A percentile compares a stretch with the other conserved stretches of the same genome.
phyloP scores from a whole-genome alignment of 352 stramenopile species.

The Phytopythium aichiense region DNA sequence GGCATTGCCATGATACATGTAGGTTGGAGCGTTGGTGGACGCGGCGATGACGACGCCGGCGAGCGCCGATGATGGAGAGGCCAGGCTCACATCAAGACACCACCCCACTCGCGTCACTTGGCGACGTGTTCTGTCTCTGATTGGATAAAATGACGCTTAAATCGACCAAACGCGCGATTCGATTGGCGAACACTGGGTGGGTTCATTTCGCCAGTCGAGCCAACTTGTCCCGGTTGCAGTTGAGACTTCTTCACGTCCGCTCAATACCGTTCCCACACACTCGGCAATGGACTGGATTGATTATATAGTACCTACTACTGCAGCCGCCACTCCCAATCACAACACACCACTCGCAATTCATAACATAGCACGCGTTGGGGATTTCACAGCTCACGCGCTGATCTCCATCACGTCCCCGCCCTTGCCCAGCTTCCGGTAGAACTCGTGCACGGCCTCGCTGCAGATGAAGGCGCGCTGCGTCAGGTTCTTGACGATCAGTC shows the following conservation, averaged over 20 bases:
- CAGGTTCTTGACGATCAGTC: constrained; percentile 11
- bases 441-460: constrained; percentile 4
- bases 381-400: not conserved
- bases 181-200: not conserved
- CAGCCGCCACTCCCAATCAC: not conserved
- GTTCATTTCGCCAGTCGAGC: constrained; percentile 4
- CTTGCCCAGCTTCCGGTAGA: constrained; percentile 5
- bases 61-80: too few species aligned
- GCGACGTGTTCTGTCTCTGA: not conserved
- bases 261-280: too few species aligned
- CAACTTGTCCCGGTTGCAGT: not conserved
- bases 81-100: too few species aligned
- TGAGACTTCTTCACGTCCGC: not conserved
- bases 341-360: not conserved
- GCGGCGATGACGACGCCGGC: too few species aligned
- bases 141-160: not conserved
- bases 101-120: too few species aligned
- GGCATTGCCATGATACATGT: too few species aligned
- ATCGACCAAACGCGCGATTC: not conserved
- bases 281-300: not conserved
- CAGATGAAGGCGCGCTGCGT: constrained; percentile 5
- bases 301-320: not conserved
- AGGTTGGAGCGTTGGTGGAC: too few species aligned
- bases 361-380: not conserved
- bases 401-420: not conserved